These are phyloP conservation scores for Pichia sp. DNA, from an alignment of 1,139 yeast species.

Conservation along the genomic window DNA sequence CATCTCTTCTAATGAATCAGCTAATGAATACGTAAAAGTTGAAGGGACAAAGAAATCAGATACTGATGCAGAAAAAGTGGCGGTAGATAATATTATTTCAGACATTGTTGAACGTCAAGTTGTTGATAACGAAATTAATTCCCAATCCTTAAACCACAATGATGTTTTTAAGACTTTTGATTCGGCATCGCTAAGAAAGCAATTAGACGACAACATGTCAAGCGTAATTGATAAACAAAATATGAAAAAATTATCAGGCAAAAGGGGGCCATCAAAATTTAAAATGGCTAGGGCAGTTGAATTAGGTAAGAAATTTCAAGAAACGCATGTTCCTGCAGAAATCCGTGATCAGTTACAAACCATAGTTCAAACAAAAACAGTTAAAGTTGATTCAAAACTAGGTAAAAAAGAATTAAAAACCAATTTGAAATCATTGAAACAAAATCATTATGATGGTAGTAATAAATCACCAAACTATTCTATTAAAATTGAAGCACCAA, in stretches of 20 bases:
- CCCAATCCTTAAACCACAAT: background rate
- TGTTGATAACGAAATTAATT: conserved; percentile 11
- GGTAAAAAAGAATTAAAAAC: conserved; percentile 3
- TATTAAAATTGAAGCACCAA: conserved; percentile 14
- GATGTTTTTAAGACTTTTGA: conserved; percentile 11
- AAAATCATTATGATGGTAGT: background rate
- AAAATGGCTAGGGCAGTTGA: conserved; percentile 17
- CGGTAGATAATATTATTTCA: conserved; percentile 14
- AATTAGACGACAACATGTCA: conserved; percentile 5
- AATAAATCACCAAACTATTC: background rate
- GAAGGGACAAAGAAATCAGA: conserved; percentile 8
- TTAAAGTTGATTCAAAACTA: background rate
- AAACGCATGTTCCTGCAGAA: conserved; percentile 12
- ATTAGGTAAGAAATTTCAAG: conserved; percentile 16
- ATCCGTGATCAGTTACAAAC: conserved; percentile 7
- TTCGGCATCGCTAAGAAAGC: conserved; percentile 3
- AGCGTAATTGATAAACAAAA: background rate
- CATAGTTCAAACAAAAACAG: background rate
- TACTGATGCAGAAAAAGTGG: background rate
- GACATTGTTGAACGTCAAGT: conserved; percentile 25
- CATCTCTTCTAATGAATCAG: background rate
- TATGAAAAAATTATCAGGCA: conserved; percentile 14
- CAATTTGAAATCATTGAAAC: conserved; percentile 14
- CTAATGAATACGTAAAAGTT: background rate
- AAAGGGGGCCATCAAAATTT: conserved; percentile 12